phyloP scores from a whole-genome alignment of 768 basidiomycete species.

The button mushroom (Agaricus bisporus) region DNA sequence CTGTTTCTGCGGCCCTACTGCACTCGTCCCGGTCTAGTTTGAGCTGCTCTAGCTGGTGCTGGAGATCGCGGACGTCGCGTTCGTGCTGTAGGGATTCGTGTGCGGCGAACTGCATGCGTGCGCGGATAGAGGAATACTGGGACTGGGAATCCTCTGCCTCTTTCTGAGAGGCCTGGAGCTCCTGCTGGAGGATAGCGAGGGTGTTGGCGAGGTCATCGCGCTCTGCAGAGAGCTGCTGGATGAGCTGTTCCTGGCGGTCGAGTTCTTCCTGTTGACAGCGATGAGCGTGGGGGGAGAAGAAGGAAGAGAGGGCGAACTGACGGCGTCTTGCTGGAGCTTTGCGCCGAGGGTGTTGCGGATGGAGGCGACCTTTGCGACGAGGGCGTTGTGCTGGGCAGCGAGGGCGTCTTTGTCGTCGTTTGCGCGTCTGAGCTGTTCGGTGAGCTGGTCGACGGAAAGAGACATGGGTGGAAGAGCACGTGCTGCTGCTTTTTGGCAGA shows the following conservation, averaged over 20 bases:
- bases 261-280: conserved; percentile 81
- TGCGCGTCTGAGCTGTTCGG: conserved; percentile 69
- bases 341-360: conserved; percentile 94
- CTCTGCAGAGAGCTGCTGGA: conserved; percentile 72
- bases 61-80: conserved; percentile 72
- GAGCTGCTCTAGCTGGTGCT: conserved; percentile 84
- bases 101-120: conserved; percentile 55
- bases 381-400: conserved; percentile 76
- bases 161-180: conserved; percentile 68
- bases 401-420: conserved; percentile 86
- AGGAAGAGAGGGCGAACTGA: conserved; percentile 28
- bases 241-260: conserved; percentile 81
- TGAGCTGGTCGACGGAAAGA: conserved; percentile 36
- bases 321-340: conserved; percentile 94
- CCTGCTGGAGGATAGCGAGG: conserved; percentile 73
- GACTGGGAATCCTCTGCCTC: conserved; percentile 66
- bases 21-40: conserved; percentile 71
- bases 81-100: conserved; percentile 71
- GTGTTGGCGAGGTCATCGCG: conserved; percentile 69
- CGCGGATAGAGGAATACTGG: conserved; percentile 67
- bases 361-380: conserved; percentile 83
- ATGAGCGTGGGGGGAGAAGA: background rate
- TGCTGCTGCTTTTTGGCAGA: background rate
- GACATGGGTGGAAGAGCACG: conserved; percentile 5
- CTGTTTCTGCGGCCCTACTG: conserved; percentile 47